Evolutionary conservation across 495 filamentous ascomycete genomes (phyloP).

Genomic region (Talaromyces ruber): DNA sequence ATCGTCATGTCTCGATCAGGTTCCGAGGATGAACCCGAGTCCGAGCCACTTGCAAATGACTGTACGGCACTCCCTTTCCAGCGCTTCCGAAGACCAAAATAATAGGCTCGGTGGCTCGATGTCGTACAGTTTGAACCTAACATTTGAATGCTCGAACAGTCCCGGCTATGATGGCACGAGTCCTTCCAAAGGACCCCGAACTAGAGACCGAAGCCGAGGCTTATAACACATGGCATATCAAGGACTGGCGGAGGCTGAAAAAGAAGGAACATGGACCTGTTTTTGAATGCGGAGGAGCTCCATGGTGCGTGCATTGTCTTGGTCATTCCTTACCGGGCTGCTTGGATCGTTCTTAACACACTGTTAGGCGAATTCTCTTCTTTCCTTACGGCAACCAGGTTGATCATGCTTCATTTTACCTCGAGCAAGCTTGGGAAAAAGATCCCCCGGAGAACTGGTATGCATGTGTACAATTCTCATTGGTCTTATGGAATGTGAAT

Average conservation of each 20-base stretch:
- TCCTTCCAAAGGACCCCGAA: constrained; percentile 65
- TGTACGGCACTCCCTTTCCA: constrained; percentile 40
- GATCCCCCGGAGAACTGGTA: constrained; percentile 82
- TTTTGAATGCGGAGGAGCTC: constrained; percentile 78
- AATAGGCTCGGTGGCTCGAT: background rate
- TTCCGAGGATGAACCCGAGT: constrained; percentile 41
- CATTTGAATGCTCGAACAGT: constrained; percentile 33
- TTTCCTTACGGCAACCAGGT: constrained; percentile 92
- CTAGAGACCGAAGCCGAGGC: constrained; percentile 64
- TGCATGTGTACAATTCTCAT: constrained; percentile 88
- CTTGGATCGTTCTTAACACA: constrained; percentile 9
- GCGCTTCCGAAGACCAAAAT: background rate
- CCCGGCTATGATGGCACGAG: constrained; percentile 72
- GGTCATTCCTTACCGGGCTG: background rate
- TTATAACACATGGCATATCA: constrained; percentile 75
- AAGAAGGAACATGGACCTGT: constrained; percentile 79
- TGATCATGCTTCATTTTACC: constrained; percentile 87
- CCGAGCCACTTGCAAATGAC: constrained; percentile 58
- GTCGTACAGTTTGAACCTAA: constrained; percentile 4
- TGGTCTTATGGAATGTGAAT: constrained; percentile 90
- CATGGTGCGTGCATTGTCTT: constrained; percentile 57
- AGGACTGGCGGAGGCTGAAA: constrained; percentile 63
- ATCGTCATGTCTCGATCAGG: constrained; percentile 73
- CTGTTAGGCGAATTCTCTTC: constrained; percentile 75
- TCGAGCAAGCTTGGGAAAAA: constrained; percentile 81